These are phyloP conservation scores for Herpetospermum pedunculosum DNA, from an alignment of 306 rosid genomes.

Conservation along the genomic window DNA sequence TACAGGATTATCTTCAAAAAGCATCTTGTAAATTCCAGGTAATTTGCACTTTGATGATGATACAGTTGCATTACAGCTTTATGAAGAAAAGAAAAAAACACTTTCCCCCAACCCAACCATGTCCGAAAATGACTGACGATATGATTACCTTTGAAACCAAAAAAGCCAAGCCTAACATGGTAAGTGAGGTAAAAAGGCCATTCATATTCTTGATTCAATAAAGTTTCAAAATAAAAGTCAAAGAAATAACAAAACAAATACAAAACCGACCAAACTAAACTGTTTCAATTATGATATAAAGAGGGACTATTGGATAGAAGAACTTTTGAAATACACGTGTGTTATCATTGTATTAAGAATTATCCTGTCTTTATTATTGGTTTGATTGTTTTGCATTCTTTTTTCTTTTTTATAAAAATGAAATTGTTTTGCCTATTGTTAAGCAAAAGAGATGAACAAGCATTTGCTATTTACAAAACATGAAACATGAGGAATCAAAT, in stretches of 20 bases:
- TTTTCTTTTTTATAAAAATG: background rate
- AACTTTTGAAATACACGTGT: background rate
- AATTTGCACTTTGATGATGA: background rate
- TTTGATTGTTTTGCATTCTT: background rate
- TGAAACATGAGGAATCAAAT: background rate
- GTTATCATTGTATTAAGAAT: background rate
- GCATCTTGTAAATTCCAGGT: too few species aligned
- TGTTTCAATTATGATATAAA: background rate
- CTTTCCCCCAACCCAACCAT: background rate
- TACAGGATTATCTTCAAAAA: background rate
- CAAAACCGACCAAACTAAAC: background rate
- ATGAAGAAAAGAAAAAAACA: background rate
- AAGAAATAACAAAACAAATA: background rate
- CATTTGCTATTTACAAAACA: background rate
- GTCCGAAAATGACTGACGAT: background rate
- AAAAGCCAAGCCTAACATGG: background rate
- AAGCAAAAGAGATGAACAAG: background rate
- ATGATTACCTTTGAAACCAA: background rate
- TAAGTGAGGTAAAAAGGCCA: background rate
- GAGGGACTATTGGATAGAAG: background rate
- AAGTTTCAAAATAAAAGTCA: background rate
- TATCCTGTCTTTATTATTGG: background rate
- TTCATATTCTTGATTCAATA: background rate
- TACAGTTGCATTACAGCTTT: background rate
- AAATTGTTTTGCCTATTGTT: background rate